Evolutionary conservation across 2,329 filamentous ascomycete genomes (phyloP).

Genomic region (Elsinoe arachidis): DNA sequence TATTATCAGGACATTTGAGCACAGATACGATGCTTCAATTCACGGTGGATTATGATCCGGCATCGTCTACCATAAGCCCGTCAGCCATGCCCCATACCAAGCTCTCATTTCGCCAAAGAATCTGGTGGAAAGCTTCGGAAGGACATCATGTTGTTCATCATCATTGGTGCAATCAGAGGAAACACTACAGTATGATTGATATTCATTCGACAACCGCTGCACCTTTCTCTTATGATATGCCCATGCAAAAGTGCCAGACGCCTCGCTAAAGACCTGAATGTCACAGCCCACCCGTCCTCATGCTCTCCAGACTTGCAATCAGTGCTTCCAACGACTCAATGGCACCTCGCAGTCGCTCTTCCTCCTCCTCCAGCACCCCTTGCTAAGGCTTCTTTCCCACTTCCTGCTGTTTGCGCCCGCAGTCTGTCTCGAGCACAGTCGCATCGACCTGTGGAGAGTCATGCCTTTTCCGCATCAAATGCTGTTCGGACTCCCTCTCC

Average conservation of each 20-base stretch:
- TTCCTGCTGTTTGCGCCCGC: neutral
- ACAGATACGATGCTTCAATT: no score
- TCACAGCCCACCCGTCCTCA: neutral
- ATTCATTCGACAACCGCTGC: neutral
- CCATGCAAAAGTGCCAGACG: neutral
- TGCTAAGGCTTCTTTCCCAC: neutral
- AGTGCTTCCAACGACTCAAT: neutral
- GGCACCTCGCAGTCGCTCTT: neutral
- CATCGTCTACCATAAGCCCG: no score
- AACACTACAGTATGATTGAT: neutral
- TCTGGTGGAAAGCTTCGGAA: neutral
- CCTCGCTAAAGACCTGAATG: slow-evolving; percentile 1
- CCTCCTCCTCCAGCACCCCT: neutral
- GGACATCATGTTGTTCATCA: neutral
- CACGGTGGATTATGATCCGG: no score
- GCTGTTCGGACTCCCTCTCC: neutral
- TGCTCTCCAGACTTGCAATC: neutral
- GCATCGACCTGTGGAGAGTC: neutral
- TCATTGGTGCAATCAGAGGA: neutral
- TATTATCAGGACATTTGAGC: no score
- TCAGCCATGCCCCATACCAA: neutral
- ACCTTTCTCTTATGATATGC: neutral
- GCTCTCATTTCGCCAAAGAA: neutral
- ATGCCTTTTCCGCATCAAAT: neutral
- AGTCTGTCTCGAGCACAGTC: neutral